Evolutionary conservation across 176 grass and related monocot species (phyloP), one percentile per base, ranked within the genome.

Genomic region (Cocos nucifera): DNA sequence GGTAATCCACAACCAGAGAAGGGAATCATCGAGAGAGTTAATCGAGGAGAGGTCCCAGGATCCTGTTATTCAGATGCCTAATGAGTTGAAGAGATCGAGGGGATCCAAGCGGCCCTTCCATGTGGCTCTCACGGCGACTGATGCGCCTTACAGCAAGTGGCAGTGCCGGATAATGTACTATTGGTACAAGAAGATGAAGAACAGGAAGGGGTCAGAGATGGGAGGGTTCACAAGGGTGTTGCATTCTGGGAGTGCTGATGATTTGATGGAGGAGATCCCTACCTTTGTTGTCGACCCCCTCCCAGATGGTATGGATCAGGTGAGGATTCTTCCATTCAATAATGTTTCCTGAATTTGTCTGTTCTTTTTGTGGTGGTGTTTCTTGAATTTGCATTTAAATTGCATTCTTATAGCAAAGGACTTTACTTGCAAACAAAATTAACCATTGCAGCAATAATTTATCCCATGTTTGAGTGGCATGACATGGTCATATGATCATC

Each of bases 131-230:
- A 95, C 86, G 17, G 77, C 86, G 49, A 79, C 80, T 3, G 77
- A 82, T 23, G 57, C 75, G 3, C 7, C 75, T 0, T 96, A 96
- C 78, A 90, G 83, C 76, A 60, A 70, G 78, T 96, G 92, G 87
- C 87, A 96, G 78, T 79, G 78, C 72, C 80, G 80, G 25, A 69
- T 90, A 50, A 90, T 87, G 83, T 96, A 96, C 81, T 96, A 80
- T 83, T 96, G 87, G 92, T 96, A 85, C 83, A 90, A 74, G 78
- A 50, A 21, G 65, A 70, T 85, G 70, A 85, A 80, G 83, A 72
- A 66, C n/a, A 44, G 30, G 0, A 78, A 81, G 0, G 80, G 80
- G 22, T 66, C 84, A 0, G 90, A 89, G 76, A 88, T 96, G 83
- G 92, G 92, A 18, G 87, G 87, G 1, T 96, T 96, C 79, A 96